These are phyloP conservation scores for Trametes punicea DNA, from an alignment of 768 basidiomycete genomes.

Conservation along the genomic window DNA sequence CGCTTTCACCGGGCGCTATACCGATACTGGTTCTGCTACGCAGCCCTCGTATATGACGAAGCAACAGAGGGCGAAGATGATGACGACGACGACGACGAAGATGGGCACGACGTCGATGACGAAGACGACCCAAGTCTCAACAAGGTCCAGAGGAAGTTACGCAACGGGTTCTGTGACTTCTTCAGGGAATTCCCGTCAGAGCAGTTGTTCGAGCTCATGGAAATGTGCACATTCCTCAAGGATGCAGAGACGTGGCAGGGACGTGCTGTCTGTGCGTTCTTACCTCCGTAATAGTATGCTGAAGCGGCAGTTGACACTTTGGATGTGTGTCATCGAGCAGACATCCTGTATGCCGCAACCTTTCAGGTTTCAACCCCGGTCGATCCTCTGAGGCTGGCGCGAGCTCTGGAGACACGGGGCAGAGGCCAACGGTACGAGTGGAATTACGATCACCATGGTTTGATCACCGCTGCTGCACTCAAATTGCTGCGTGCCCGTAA, in stretches of 20 bases:
- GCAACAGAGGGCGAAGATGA: background rate
- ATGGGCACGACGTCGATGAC: conserved; percentile 10
- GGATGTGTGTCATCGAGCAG: too few relatives aligned
- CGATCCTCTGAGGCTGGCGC: background rate
- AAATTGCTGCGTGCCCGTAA: background rate
- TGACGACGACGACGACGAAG: conserved; percentile 7
- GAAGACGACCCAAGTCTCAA: background rate
- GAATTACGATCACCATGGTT: background rate
- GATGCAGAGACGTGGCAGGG: conserved; percentile 5
- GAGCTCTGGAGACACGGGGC: background rate
- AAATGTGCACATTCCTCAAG: conserved; percentile 23
- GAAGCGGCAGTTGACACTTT: too few relatives aligned
- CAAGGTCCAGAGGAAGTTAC: background rate
- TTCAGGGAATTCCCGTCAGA: conserved; percentile 13
- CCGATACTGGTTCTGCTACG: conserved; percentile 27
- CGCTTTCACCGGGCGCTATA: conserved; percentile 32
- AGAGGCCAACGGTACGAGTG: background rate
- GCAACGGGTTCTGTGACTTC: background rate
- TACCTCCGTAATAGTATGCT: background rate
- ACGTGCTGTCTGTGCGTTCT: background rate
- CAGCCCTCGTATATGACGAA: background rate
- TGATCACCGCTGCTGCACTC: background rate
- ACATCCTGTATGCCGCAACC: background rate
- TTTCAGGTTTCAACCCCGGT: background rate
- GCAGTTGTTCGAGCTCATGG: conserved; percentile 24